Evolutionary conservation across 306 rosid genomes (phyloP), one percentile per base, ranked within the genome.

Genomic region (Prunus mongolica): DNA sequence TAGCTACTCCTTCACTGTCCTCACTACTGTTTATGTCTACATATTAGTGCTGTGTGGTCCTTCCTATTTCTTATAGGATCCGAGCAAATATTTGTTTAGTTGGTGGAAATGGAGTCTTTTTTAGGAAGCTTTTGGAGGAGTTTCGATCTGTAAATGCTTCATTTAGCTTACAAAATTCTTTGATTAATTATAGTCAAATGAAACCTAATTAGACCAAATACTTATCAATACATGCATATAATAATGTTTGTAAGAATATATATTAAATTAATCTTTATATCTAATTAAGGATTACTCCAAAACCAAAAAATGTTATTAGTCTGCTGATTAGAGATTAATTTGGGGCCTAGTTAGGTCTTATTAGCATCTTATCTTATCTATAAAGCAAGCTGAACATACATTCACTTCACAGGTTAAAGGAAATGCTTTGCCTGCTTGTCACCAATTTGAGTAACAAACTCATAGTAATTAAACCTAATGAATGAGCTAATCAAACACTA

Each of bases 401-500:
- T 68, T 69, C 30, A 79, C 73, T 73, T 76, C 61, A 57, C 52
- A 73, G 73, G 58, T 70, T 55, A 60, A 82, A 18, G 65, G 28
- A 45, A 34, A 72, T 50, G 65, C 18, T 8, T 44, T 45, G 67
- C 44, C 76, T 25, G 41, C 44, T 65, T 77, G 75, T 80, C 83
- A 65, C 74, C 69, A 76, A 71, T 76, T 78, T 27, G 79, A 81
- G 73, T 66, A 72, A 60, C 68, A 51, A 80, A 72, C 62, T 10
- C 27, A 76, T 34, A 5, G 41, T 71, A 58, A 67, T 64, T 73
- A 57, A 81, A 76, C 75, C 72, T 67, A 80, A 79, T 74, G 78
- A 32, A 65, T 80, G 82, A 84, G 79, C 73, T 51, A 75, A 79
- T 69, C 38, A 77, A 73, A 51, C 80, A 66, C 66, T 63, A 34